phyloP scores from a whole-genome alignment of 164 flowering plant species.

The Piper longum region DNA sequence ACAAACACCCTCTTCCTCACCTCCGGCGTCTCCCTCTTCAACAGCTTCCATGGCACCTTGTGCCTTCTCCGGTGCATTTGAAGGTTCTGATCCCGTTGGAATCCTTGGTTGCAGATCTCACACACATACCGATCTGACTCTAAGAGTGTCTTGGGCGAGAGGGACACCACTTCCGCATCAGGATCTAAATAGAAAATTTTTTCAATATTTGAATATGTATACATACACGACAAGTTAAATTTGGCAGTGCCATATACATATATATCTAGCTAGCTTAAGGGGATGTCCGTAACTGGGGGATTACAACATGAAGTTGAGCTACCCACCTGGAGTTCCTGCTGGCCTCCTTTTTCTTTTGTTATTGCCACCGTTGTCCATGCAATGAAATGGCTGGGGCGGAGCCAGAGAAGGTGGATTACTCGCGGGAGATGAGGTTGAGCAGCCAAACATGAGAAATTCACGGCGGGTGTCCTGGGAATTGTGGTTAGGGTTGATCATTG shows the following conservation, averaged over 20 bases:
- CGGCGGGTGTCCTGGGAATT: background rate
- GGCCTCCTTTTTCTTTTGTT: slow-evolving; percentile 61
- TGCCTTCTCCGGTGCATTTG: slow-evolving; percentile 95
- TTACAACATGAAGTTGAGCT: background rate
- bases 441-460: slow-evolving; percentile 23
- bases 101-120: slow-evolving; percentile 97
- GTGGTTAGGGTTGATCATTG: background rate
- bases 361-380: slow-evolving; percentile 31
- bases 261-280: no score
- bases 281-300: background rate
- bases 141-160: slow-evolving; percentile 78
- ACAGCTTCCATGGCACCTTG: slow-evolving; percentile 95
- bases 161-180: slow-evolving; percentile 90
- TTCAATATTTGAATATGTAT: no score
- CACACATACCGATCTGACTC: slow-evolving; percentile 94
- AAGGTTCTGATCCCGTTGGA: slow-evolving; percentile 88
- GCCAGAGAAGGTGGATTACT: slow-evolving; percentile 18
- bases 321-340: slow-evolving; percentile 66
- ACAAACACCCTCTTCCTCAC: slow-evolving; percentile 78
- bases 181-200: slow-evolving; percentile 40
- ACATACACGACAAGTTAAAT: no score
- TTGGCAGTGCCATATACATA: no score
- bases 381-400: slow-evolving; percentile 27
- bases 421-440: slow-evolving; percentile 10
- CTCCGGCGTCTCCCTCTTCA: slow-evolving; percentile 71